Conservation (phyloP, 2,329 filamentous ascomycete genomes). For the Botrytis cinerea region DNA sequence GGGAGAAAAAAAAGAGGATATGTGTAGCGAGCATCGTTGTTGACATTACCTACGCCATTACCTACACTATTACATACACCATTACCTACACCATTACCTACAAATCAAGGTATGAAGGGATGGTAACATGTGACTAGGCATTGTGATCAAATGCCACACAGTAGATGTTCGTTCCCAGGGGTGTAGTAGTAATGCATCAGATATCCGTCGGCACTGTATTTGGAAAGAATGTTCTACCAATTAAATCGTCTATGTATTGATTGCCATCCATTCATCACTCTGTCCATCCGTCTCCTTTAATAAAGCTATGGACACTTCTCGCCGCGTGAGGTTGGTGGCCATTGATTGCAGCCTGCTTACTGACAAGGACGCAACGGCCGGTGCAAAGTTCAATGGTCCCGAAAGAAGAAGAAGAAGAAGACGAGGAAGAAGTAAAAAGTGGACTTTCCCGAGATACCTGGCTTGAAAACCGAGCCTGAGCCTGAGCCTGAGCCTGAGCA, state of each 20-base stretch:
- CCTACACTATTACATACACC: no score
- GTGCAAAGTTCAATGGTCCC: not conserved
- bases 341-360: not conserved
- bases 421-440: not conserved
- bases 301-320: conserved; percentile 8
- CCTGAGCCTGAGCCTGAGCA: not conserved
- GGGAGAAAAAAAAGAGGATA: no score
- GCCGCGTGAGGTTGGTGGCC: conserved; percentile 9
- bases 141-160: not conserved
- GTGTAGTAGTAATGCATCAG: not conserved
- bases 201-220: not conserved
- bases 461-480: not conserved
- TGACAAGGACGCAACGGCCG: conserved; percentile 1
- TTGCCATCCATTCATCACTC: not conserved
- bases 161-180: not conserved
- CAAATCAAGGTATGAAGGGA: not conserved
- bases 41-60: not conserved
- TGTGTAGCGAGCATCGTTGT: not conserved
- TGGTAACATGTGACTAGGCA: not conserved
- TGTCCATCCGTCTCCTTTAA: not conserved
- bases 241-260: not conserved
- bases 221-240: conserved; percentile 4
- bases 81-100: not conserved
- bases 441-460: conserved; percentile 3
- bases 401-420: not conserved